Evolutionary conservation across 148 eudicot genomes (phyloP).

Genomic region (Vaccinium macrocarpon): DNA sequence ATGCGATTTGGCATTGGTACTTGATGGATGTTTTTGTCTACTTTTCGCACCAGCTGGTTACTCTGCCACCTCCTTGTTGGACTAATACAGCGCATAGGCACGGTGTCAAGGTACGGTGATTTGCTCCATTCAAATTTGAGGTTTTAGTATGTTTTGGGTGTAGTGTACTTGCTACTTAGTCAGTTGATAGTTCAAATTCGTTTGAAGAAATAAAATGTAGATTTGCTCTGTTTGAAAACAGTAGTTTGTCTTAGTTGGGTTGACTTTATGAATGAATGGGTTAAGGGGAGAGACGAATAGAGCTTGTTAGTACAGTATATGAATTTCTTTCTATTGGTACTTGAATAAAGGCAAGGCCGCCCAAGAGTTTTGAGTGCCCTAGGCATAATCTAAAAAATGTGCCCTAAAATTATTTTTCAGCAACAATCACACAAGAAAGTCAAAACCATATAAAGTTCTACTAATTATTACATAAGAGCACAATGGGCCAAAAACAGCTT

Average conservation of each 20-base stretch:
- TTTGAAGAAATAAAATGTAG: not conserved
- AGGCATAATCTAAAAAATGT: no score
- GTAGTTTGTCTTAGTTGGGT: not conserved
- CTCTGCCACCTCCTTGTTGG: slow-evolving; percentile 94
- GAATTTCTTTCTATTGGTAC: not conserved
- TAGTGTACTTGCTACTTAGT: not conserved
- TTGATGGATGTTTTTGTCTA: slow-evolving; percentile 91
- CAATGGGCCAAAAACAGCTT: no score
- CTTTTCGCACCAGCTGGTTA: slow-evolving; percentile 83
- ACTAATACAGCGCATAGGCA: slow-evolving; percentile 83
- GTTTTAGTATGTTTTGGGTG: not conserved
- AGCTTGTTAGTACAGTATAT: not conserved
- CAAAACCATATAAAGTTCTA: no score
- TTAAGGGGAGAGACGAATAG: not conserved
- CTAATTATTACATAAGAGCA: no score
- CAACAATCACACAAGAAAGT: no score
- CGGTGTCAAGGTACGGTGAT: slow-evolving; percentile 65
- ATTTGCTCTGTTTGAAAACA: not conserved
- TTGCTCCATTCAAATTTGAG: not conserved
- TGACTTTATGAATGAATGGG: not conserved
- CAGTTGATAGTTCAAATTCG: not conserved
- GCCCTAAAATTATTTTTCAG: no score
- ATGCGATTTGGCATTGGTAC: slow-evolving; percentile 94
- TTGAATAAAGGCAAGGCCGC: not conserved
- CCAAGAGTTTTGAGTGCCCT: no score